Percentiles rank a stretch among this genome's conserved stretches.
These are phyloP conservation scores for Monilinia fructicola DNA, from an alignment of 2,329 filamentous ascomycete species.

Conservation along the genomic window DNA sequence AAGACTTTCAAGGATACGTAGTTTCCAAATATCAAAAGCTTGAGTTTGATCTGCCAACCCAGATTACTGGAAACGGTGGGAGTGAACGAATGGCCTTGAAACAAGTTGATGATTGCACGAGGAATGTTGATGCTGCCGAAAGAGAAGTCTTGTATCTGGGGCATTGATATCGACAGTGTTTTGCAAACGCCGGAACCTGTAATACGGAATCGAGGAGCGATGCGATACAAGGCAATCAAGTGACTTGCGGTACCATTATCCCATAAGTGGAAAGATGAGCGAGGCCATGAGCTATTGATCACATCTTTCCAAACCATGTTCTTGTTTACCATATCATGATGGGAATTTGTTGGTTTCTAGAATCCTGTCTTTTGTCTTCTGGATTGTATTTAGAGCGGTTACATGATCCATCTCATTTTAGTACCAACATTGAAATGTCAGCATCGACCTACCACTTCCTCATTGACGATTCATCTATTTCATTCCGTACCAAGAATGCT, in stretches of 20 bases:
- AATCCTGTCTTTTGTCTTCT: not conserved
- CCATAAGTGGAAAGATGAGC: no score
- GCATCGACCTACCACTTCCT: not conserved
- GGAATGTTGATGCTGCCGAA: not conserved
- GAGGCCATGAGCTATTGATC: not conserved
- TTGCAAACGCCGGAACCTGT: not conserved
- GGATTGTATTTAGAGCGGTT: no score
- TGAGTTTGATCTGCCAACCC: no score
- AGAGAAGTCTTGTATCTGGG: not conserved
- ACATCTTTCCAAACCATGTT: not conserved
- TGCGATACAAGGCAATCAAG: conserved; percentile 4
- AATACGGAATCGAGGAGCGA: not conserved
- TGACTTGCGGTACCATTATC: not conserved
- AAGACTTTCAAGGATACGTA: no score
- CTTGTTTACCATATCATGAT: not conserved
- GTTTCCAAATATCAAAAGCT: no score
- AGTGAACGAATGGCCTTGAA: not conserved
- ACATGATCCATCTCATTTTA: not conserved
- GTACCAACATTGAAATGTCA: not conserved
- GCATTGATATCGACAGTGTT: not conserved
- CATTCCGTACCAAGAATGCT: not conserved
- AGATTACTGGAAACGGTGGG: no score
- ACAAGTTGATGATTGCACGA: not conserved
- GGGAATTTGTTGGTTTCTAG: not conserved
- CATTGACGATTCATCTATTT: not conserved